A percentile compares a stretch with the other conserved stretches of the same genome.
These are phyloP conservation scores for Gentiana dahurica DNA, from an alignment of 257 asterid species.

Conservation along the genomic window DNA sequence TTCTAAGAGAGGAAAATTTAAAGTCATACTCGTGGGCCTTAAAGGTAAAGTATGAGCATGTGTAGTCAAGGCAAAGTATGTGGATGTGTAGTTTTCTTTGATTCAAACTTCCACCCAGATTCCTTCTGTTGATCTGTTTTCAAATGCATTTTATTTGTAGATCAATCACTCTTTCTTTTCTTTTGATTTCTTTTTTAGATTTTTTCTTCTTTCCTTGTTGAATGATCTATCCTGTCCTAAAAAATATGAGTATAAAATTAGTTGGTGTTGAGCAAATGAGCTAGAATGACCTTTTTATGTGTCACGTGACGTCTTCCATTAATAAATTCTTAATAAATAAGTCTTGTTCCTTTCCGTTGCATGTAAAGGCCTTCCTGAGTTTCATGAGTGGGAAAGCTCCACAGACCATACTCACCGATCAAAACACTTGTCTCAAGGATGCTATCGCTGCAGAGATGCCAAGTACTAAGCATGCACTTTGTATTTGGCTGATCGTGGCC, in stretches of 20 bases:
- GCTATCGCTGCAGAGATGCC: slow-evolving; percentile 87
- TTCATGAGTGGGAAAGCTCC: slow-evolving; percentile 96
- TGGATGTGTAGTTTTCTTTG: neutral
- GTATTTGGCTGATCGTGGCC: slow-evolving; percentile 88
- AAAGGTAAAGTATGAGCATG: slow-evolving; percentile 46
- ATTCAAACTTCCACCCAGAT: neutral
- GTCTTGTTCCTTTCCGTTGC: slow-evolving; percentile 11
- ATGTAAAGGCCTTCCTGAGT: slow-evolving; percentile 63
- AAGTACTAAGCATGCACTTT: slow-evolving; percentile 81
- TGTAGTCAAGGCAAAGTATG: slow-evolving; percentile 40
- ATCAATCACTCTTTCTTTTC: too few relatives aligned
- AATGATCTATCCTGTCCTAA: too few relatives aligned
- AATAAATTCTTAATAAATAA: neutral
- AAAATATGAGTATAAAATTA: too few relatives aligned
- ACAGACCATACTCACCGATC: slow-evolving; percentile 84
- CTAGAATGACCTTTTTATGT: too few relatives aligned
- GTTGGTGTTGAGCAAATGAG: too few relatives aligned
- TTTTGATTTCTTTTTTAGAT: too few relatives aligned
- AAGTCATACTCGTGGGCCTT: slow-evolving; percentile 94
- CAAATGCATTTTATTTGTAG: slow-evolving; percentile 21
- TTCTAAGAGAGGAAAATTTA: slow-evolving; percentile 83
- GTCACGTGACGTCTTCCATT: too few relatives aligned
- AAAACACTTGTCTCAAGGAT: slow-evolving; percentile 85
- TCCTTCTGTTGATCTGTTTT: neutral
- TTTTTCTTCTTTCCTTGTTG: too few relatives aligned